A percentile compares a stretch with the other conserved stretches of the same genome.
Evolutionary conservation across 495 filamentous ascomycete species (phyloP).

Genomic region (Cryomyces minteri): DNA sequence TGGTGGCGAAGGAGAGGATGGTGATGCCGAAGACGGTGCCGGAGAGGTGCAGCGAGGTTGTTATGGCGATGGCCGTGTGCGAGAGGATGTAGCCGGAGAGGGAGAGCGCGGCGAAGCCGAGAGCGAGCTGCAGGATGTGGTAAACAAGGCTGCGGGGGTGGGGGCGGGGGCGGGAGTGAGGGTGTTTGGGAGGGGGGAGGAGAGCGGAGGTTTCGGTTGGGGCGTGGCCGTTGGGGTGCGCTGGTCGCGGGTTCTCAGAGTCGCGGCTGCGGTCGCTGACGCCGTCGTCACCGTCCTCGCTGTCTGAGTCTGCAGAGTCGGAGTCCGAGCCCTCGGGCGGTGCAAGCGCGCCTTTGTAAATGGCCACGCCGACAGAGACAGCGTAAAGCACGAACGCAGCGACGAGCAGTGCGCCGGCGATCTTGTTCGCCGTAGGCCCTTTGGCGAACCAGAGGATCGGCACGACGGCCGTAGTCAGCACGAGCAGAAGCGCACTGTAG

Average conservation of each 20-base stretch:
- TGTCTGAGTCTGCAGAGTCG: slow-evolving; percentile 2
- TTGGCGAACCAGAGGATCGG: slow-evolving; percentile 15
- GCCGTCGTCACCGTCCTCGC: slow-evolving; percentile 8
- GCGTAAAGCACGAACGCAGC: slow-evolving; percentile 28
- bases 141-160: slow-evolving; percentile 10
- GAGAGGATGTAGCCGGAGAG: slow-evolving; percentile 20
- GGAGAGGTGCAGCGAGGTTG: slow-evolving; percentile 24
- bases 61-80: slow-evolving; percentile 30
- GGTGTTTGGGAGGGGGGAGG: not conserved
- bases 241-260: not conserved
- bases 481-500: slow-evolving; percentile 24
- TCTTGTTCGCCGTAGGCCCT: slow-evolving; percentile 1
- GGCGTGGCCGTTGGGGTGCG: not conserved
- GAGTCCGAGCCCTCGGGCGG: slow-evolving; percentile 20
- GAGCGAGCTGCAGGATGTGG: slow-evolving; percentile 24
- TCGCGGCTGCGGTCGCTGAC: not conserved
- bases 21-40: slow-evolving; percentile 31
- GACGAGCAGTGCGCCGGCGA: slow-evolving; percentile 23
- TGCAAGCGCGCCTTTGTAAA: slow-evolving; percentile 24
- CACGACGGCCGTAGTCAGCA: slow-evolving; percentile 22
- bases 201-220: not conserved
- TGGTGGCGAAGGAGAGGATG: slow-evolving; percentile 36
- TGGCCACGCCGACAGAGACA: slow-evolving; percentile 25
- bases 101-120: slow-evolving; percentile 29
- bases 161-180: not conserved